A percentile compares a stretch with the other conserved stretches of the same genome.
These are phyloP conservation scores for Phoma sp. DNA, from an alignment of 2,329 filamentous ascomycete genomes.

Conservation along the genomic window DNA sequence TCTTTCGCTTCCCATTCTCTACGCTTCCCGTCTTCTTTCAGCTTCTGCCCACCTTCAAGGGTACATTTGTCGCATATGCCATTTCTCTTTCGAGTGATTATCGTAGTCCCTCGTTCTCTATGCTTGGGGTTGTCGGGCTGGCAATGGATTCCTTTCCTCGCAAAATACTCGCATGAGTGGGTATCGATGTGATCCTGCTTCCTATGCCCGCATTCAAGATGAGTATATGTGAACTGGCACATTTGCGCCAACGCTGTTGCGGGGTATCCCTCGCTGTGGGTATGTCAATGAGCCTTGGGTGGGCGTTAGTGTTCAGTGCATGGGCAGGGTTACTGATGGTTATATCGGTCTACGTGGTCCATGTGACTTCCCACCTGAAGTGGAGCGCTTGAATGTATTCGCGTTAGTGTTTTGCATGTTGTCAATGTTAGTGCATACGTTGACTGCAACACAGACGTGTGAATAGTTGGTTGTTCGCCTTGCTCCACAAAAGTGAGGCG, in stretches of 20 bases:
- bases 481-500: conserved; percentile 20
- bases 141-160: conserved; percentile 18
- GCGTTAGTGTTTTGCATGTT: conserved; percentile 10
- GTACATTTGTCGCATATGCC: conserved; percentile 27
- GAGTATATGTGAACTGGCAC: conserved; percentile 31
- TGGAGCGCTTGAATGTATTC: conserved; percentile 9
- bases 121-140: conserved; percentile 27
- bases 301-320: not conserved
- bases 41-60: not conserved
- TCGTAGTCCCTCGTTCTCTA: conserved; percentile 17
- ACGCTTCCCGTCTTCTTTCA: not conserved
- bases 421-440: conserved; percentile 13
- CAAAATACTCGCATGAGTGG: conserved; percentile 22
- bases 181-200: conserved; percentile 27
- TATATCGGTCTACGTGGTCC: not conserved
- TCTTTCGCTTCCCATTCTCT: not conserved
- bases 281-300: not conserved
- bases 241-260: conserved; percentile 11
- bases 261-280: not conserved
- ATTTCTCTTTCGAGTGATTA: conserved; percentile 18
- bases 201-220: conserved; percentile 29
- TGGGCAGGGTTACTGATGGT: not conserved
- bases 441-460: conserved; percentile 13
- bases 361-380: conserved; percentile 7
- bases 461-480: conserved; percentile 18